These are phyloP conservation scores for Cladosporium colombiae DNA, from an alignment of 2,329 filamentous ascomycete species.

Conservation along the genomic window DNA sequence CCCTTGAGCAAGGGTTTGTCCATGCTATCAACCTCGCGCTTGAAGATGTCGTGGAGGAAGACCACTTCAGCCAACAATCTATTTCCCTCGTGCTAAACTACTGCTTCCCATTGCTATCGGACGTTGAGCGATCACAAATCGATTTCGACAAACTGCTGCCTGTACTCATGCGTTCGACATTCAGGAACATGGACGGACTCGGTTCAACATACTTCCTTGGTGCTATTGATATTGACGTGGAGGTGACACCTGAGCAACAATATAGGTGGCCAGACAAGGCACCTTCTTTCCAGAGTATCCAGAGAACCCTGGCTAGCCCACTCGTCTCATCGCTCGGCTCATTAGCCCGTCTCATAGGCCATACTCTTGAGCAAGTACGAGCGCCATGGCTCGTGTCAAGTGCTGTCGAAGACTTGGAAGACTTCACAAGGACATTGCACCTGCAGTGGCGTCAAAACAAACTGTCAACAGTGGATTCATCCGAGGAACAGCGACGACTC, in stretches of 20 bases:
- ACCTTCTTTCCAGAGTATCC: conserved; percentile 61
- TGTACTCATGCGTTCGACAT: conserved; percentile 65
- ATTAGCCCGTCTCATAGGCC: conserved; percentile 64
- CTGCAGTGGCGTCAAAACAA: conserved; percentile 74
- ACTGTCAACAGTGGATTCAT: conserved; percentile 69
- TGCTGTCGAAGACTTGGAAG: conserved; percentile 65
- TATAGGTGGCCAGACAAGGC: conserved; percentile 66
- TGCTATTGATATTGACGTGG: conserved; percentile 67
- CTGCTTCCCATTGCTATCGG: conserved; percentile 70
- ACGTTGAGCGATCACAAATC: conserved; percentile 58
- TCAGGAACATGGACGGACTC: conserved; percentile 71
- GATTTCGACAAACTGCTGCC: conserved; percentile 71
- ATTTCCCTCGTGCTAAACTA: conserved; percentile 75
- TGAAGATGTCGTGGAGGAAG: conserved; percentile 54
- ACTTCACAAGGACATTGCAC: conserved; percentile 66
- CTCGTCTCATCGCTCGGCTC: conserved; percentile 68
- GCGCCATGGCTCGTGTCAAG: conserved; percentile 52
- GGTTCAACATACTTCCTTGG: conserved; percentile 74
- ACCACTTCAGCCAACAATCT: conserved; percentile 49
- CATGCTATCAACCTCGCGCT: conserved; percentile 76
- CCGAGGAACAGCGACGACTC: conserved; percentile 64
- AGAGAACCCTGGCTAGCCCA: conserved; percentile 60
- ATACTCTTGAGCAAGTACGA: conserved; percentile 60
- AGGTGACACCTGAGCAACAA: conserved; percentile 52
- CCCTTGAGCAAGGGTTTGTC: conserved; percentile 71